phyloP scores from a whole-genome alignment of 306 rosid genomes.

The Pterocarpus santalinus region DNA sequence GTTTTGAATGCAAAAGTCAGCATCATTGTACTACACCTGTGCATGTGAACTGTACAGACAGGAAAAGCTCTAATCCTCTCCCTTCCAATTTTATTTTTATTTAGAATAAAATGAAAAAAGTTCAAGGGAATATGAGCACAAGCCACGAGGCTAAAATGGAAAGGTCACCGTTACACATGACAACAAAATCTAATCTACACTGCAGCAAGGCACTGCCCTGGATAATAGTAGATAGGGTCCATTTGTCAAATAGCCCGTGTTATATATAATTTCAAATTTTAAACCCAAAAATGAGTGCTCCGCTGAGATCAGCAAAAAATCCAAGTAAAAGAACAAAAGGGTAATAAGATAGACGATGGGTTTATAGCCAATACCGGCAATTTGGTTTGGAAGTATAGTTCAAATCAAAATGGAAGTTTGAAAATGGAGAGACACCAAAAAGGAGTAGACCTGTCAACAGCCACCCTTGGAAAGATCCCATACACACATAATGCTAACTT shows the following conservation, averaged over 20 bases:
- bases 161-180: slow-evolving; percentile 56
- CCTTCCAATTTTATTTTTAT: slow-evolving; percentile 9
- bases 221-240: neutral
- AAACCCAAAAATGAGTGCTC: slow-evolving; percentile 1
- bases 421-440: slow-evolving; percentile 45
- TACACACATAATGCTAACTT: slow-evolving; percentile 6
- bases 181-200: slow-evolving; percentile 55
- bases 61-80: slow-evolving; percentile 22
- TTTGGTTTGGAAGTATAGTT: slow-evolving; percentile 9
- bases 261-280: slow-evolving; percentile 47
- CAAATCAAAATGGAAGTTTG: slow-evolving; percentile 52
- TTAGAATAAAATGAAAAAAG: slow-evolving; percentile 32
- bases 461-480: neutral
- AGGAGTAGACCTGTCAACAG: slow-evolving; percentile 20
- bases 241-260: neutral
- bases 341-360: slow-evolving; percentile 38
- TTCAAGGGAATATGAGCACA: slow-evolving; percentile 37
- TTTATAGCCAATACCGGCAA: slow-evolving; percentile 6
- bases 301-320: slow-evolving; percentile 24
- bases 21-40: slow-evolving; percentile 42
- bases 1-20: slow-evolving; percentile 50
- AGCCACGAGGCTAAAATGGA: slow-evolving; percentile 46
- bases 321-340: slow-evolving; percentile 41
- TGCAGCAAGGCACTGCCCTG: slow-evolving; percentile 46
- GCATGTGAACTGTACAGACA: slow-evolving; percentile 45